Conservation (phyloP, 1,284 basidiomycete genomes). For the Marasmius fiardii region DNA sequence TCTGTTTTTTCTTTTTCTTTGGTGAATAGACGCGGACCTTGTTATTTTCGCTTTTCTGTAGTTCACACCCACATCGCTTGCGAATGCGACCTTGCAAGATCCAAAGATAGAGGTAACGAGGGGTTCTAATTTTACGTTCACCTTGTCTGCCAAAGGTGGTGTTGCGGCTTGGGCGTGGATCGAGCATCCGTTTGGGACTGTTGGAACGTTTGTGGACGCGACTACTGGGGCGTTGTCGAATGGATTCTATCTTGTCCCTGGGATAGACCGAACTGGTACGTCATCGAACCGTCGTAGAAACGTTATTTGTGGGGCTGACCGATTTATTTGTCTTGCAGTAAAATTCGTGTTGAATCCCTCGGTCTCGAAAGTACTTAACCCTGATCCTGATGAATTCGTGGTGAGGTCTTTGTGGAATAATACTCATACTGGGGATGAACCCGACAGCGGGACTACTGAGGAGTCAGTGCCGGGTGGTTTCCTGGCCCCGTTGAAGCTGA, state of each 20-base stretch:
- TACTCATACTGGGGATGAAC: conserved; percentile 36
- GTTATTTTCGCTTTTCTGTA: conserved; percentile 27
- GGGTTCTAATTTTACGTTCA: conserved; percentile 39
- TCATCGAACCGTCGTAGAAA: conserved; percentile 32
- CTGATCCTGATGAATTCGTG: conserved; percentile 44
- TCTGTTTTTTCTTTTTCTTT: background rate
- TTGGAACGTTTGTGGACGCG: conserved; percentile 51
- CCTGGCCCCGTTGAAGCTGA: background rate
- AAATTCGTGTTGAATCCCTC: conserved; percentile 38
- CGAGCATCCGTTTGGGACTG: conserved; percentile 50
- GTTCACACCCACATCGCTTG: conserved; percentile 53
- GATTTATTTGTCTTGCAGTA: conserved; percentile 27
- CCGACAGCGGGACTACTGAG: too few relatives aligned
- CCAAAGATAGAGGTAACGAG: conserved; percentile 39
- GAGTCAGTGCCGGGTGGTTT: background rate
- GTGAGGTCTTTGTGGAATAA: conserved; percentile 58
- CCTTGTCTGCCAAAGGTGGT: conserved; percentile 47
- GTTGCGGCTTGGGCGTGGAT: conserved; percentile 60
- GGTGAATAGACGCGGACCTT: conserved; percentile 37
- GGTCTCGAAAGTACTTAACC: conserved; percentile 33
- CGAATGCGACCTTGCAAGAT: conserved; percentile 41
- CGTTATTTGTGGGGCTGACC: conserved; percentile 16
- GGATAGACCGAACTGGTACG: conserved; percentile 45
- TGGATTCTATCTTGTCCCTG: conserved; percentile 53
- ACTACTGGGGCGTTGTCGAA: conserved; percentile 39